Evolutionary conservation across 768 basidiomycete genomes (phyloP), one percentile per base, ranked within the genome.

Genomic region (Russula emetica): DNA sequence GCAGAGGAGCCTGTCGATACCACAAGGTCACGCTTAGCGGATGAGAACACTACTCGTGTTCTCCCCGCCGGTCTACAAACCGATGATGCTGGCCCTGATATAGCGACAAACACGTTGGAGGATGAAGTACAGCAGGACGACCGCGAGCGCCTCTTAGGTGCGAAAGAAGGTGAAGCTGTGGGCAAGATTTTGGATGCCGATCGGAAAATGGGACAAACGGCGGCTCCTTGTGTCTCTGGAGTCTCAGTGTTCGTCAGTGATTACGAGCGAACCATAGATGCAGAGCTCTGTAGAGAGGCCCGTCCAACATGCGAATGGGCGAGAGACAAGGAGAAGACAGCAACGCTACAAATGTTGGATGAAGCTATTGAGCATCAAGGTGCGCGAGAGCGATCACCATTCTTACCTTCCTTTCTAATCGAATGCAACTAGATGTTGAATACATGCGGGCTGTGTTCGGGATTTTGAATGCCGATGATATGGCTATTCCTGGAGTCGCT

Each of bases 371-470:
- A 45, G 54, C 45, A 32, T 13, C 50, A 24, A 44, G 53, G 52
- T 45, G 40, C 34, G 51, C 52, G 28, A 8, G 45, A 32, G 30
- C 47, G 68, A 22, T 64, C 47, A 8, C 47, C 40, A 20, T 47
- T 47, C 32, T 8, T 45, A 9, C 47, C 7, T 4, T 36, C 52
- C 36, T 16, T 49, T 16, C n/a, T 45, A 59, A 49, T 26, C 26
- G n/a, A 45, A 20, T 52, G 24, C 38, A 36, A 24, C 34, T 55
- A 86, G 85, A 83, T 67, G 52, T 72, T 16, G 59, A 66, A 10
- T 75, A 76, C 47, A 72, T 81, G 28, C 69, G 71, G 20, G 64
- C 79, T 24, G 61, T 83, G 9, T 71, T 87, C 5, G 73, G 76
- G n/a, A 65, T 76, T 30, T 70, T 86, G 52, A 68, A 69, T 26